phyloP scores from a whole-genome alignment of 1,139 yeast species.

The Yamadazyma dendronema region DNA sequence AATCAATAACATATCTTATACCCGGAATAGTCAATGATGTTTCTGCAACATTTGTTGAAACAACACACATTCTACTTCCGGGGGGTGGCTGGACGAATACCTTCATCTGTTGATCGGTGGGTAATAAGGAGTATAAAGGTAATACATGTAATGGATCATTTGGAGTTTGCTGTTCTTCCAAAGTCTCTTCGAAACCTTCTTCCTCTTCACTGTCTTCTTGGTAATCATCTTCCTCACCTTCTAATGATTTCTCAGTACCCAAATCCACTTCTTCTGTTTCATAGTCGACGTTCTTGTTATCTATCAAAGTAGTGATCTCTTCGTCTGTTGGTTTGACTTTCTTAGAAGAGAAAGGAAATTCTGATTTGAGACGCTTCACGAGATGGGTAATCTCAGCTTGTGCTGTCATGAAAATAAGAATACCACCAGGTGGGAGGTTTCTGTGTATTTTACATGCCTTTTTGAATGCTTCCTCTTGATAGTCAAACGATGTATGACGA shows the following conservation, averaged over 20 bases:
- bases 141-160: constrained; percentile 84
- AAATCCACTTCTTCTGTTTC: constrained; percentile 92
- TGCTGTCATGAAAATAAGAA: constrained; percentile 87
- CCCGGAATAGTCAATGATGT: constrained; percentile 97
- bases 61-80: constrained; percentile 84
- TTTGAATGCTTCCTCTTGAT: constrained; percentile 81
- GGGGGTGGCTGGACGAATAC: constrained; percentile 84
- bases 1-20: constrained; percentile 89
- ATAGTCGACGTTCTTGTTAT: constrained; percentile 57
- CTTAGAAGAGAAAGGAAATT: constrained; percentile 56
- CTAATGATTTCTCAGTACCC: constrained; percentile 47
- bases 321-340: constrained; percentile 24
- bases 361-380: constrained; percentile 65
- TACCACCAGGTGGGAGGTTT: constrained; percentile 90
- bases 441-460: constrained; percentile 87
- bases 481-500: constrained; percentile 71
- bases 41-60: constrained; percentile 97
- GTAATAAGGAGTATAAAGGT: constrained; percentile 87
- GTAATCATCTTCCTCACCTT: constrained; percentile 31
- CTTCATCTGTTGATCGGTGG: constrained; percentile 92
- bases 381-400: constrained; percentile 83
- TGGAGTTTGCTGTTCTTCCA: constrained; percentile 73
- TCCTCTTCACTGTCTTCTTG: constrained; percentile 53
- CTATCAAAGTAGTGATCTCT: constrained; percentile 37
- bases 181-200: constrained; percentile 86